Evolutionary conservation across 2,329 filamentous ascomycete species (phyloP).

Genomic region (Endoconidiophora laricicola): DNA sequence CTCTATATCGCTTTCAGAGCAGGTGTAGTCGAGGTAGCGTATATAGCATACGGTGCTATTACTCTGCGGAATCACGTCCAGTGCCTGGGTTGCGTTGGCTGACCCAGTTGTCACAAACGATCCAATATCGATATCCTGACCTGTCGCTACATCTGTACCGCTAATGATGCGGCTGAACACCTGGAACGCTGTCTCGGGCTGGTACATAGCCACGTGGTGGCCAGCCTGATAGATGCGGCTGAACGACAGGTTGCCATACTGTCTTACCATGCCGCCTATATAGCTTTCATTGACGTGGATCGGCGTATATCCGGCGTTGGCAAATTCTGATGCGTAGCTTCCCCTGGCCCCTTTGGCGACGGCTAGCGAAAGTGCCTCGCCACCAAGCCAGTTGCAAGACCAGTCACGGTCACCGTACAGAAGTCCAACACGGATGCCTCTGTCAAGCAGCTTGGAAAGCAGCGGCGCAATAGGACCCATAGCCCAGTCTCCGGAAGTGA

Average conservation of each 20-base stretch:
- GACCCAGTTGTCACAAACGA: constrained; percentile 19
- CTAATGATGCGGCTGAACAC: constrained; percentile 44
- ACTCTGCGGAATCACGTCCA: neutral
- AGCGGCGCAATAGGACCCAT: constrained; percentile 18
- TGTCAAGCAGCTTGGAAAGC: constrained; percentile 42
- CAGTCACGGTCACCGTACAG: constrained; percentile 53
- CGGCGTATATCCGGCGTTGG: constrained; percentile 51
- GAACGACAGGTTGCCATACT: constrained; percentile 60
- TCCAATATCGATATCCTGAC: constrained; percentile 33
- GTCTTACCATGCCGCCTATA: constrained; percentile 55
- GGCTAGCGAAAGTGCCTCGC: constrained; percentile 51
- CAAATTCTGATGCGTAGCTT: constrained; percentile 38
- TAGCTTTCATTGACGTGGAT: constrained; percentile 52
- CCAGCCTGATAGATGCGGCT: constrained; percentile 50
- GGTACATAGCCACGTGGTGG: constrained; percentile 44
- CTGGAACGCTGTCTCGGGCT: constrained; percentile 41
- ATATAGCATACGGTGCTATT: constrained; percentile 41
- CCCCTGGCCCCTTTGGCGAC: constrained; percentile 33
- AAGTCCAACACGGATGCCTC: constrained; percentile 51
- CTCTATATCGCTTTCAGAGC: constrained; percentile 27
- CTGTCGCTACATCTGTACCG: constrained; percentile 38
- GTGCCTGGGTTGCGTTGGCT: neutral
- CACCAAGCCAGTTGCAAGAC: constrained; percentile 55
- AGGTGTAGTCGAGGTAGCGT: constrained; percentile 33
- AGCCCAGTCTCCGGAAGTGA: constrained; percentile 3